A percentile compares a stretch with the other conserved stretches of the same genome.
Evolutionary conservation across 73 alveolate species (phyloP).

Genomic region (Stentor roeselii): DNA sequence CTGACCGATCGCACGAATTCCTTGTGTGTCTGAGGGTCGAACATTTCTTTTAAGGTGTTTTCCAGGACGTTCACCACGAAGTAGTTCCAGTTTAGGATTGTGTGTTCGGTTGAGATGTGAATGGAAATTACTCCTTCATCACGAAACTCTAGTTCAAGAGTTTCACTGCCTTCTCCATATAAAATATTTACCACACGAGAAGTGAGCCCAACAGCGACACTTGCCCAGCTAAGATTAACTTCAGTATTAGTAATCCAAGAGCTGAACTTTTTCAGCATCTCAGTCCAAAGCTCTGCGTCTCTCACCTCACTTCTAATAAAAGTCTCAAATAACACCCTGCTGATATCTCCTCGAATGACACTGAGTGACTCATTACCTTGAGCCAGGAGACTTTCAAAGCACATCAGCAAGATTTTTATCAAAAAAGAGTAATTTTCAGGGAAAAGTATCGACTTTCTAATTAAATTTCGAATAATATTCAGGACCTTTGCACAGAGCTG

Average conservation of each 20-base stretch:
- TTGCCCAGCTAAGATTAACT: neutral
- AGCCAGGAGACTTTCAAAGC: neutral
- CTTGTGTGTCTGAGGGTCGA: neutral
- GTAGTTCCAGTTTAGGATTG: neutral
- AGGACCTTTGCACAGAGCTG: neutral
- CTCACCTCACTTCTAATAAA: neutral
- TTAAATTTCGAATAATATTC: neutral
- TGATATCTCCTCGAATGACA: neutral
- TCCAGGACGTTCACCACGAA: neutral
- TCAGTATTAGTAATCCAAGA: neutral
- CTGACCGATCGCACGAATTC: neutral
- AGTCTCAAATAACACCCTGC: neutral
- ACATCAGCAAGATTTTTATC: neutral
- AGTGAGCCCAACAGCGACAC: constrained; percentile 13
- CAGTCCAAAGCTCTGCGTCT: constrained; percentile 4
- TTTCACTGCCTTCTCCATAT: constrained; percentile 7
- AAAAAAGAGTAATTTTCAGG: neutral
- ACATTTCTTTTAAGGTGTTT: neutral
- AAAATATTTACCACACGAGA: neutral
- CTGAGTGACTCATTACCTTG: neutral
- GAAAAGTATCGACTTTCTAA: neutral
- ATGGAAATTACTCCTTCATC: neutral
- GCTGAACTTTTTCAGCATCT: neutral
- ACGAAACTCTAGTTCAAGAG: neutral
- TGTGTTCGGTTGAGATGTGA: neutral